Percentiles rank a stretch among this genome's conserved stretches.
Conservation (phyloP, 2,329 filamentous ascomycete genomes). For the Trichoderma breve region DNA sequence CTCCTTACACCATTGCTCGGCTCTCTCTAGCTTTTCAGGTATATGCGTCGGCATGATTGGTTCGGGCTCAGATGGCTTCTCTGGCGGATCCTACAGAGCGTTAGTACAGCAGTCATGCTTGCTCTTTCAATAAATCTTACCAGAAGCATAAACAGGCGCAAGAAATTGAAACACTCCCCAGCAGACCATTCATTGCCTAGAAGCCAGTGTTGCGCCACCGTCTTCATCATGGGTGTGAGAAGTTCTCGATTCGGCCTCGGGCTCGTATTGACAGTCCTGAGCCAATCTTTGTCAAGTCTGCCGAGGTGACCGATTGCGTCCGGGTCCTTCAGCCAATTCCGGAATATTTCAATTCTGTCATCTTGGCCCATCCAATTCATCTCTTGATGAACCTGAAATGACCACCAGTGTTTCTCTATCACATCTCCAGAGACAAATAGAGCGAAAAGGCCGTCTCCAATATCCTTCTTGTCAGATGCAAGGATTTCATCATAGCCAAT, state of each 20-base stretch:
- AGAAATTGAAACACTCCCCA: background rate
- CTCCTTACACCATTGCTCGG: background rate
- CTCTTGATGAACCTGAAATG: background rate
- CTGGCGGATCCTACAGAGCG: background rate
- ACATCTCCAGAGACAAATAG: background rate
- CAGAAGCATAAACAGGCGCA: background rate
- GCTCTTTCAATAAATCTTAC: background rate
- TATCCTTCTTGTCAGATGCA: background rate
- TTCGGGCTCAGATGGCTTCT: background rate
- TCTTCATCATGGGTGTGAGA: background rate
- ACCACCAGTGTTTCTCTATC: background rate
- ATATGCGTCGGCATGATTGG: background rate
- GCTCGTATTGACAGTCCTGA: background rate
- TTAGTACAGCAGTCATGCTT: background rate
- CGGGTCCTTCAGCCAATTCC: background rate
- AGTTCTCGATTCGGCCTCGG: background rate
- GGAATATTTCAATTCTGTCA: background rate
- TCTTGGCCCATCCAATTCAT: background rate
- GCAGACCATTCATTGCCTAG: background rate
- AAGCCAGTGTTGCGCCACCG: background rate
- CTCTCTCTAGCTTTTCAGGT: background rate
- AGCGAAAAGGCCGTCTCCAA: background rate
- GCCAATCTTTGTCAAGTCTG: background rate
- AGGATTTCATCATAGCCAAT: background rate
- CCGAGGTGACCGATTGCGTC: background rate